These are phyloP conservation scores for Hypomontagnella monticulosa DNA, from an alignment of 495 filamentous ascomycete genomes.

Conservation along the genomic window DNA sequence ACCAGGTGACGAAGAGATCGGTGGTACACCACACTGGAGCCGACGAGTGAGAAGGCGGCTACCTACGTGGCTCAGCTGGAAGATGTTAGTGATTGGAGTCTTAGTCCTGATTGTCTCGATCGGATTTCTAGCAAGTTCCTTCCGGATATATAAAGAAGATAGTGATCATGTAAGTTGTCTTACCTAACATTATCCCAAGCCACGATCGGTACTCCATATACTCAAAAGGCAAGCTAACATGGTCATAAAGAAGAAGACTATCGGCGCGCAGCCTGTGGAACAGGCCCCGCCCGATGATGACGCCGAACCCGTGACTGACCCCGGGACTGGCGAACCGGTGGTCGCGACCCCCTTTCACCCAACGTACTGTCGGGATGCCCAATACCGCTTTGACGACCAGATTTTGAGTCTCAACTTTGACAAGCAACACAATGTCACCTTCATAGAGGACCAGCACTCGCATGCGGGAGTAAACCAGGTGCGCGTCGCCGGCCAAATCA, in stretches of 20 bases:
- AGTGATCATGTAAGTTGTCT: slow-evolving; percentile 40
- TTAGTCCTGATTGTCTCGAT: slow-evolving; percentile 45
- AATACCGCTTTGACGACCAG: slow-evolving; percentile 45
- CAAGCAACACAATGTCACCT: slow-evolving; percentile 40
- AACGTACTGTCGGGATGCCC: slow-evolving; percentile 43
- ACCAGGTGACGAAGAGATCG: slow-evolving; percentile 33
- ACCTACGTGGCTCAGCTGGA: slow-evolving; percentile 42
- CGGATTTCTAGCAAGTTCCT: slow-evolving; percentile 40
- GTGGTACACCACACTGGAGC: slow-evolving; percentile 40
- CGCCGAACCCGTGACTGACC: slow-evolving; percentile 19
- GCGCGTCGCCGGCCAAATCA: slow-evolving; percentile 51
- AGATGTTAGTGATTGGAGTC: slow-evolving; percentile 31
- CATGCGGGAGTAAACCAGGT: slow-evolving; percentile 36
- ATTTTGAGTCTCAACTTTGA: slow-evolving; percentile 46
- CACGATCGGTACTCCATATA: background rate
- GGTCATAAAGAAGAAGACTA: slow-evolving; percentile 26
- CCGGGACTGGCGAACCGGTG: slow-evolving; percentile 17
- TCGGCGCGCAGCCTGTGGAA: slow-evolving; percentile 17
- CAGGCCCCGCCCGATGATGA: slow-evolving; percentile 16
- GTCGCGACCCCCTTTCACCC: slow-evolving; percentile 26
- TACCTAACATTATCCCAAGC: slow-evolving; percentile 9
- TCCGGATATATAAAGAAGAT: slow-evolving; percentile 26
- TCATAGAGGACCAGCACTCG: slow-evolving; percentile 33
- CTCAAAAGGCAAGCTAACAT: slow-evolving; percentile 18
- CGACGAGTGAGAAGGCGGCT: slow-evolving; percentile 44